phyloP scores from a whole-genome alignment of 495 filamentous ascomycete species.

The Xylaria venustula region DNA sequence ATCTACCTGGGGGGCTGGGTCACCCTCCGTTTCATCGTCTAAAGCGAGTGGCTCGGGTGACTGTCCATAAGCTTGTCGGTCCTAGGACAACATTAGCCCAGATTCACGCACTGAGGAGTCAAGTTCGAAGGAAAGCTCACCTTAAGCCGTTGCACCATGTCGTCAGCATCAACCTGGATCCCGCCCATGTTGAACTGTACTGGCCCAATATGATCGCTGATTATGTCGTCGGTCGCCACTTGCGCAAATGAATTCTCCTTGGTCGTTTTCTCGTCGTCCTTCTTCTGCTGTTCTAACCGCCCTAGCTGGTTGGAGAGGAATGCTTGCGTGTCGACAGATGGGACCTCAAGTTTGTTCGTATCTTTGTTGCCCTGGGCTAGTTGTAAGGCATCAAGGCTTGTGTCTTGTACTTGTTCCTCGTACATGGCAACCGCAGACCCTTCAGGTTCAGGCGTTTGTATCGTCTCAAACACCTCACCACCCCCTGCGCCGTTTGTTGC shows the following conservation, averaged over 20 bases:
- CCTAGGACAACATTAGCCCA: constrained; percentile 32
- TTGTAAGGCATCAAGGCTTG: constrained; percentile 59
- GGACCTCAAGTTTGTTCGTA: constrained; percentile 60
- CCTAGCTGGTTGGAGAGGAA: constrained; percentile 76
- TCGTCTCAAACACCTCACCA: constrained; percentile 12
- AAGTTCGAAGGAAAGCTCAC: constrained; percentile 43
- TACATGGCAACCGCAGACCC: constrained; percentile 68
- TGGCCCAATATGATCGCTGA: constrained; percentile 88
- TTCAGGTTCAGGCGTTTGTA: constrained; percentile 28
- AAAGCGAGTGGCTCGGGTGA: constrained; percentile 34
- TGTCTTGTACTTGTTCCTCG: constrained; percentile 75
- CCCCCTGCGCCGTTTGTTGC: constrained; percentile 5
- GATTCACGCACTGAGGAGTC: background rate
- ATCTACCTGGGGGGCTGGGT: constrained; percentile 39
- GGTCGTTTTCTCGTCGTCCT: constrained; percentile 58
- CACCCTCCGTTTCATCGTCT: constrained; percentile 28
- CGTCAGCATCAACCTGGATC: constrained; percentile 94
- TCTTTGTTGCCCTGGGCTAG: constrained; percentile 49
- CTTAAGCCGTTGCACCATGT: constrained; percentile 86
- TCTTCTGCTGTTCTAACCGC: constrained; percentile 65
- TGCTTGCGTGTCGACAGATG: constrained; percentile 71
- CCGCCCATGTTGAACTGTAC: constrained; percentile 98
- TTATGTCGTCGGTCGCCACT: constrained; percentile 51
- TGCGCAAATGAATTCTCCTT: constrained; percentile 50
- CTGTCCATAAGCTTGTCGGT: constrained; percentile 45